A percentile compares a stretch with the other conserved stretches of the same genome.
These are phyloP conservation scores for Setaria italica DNA, from an alignment of 202 grass and related monocot genomes.

Conservation along the genomic window DNA sequence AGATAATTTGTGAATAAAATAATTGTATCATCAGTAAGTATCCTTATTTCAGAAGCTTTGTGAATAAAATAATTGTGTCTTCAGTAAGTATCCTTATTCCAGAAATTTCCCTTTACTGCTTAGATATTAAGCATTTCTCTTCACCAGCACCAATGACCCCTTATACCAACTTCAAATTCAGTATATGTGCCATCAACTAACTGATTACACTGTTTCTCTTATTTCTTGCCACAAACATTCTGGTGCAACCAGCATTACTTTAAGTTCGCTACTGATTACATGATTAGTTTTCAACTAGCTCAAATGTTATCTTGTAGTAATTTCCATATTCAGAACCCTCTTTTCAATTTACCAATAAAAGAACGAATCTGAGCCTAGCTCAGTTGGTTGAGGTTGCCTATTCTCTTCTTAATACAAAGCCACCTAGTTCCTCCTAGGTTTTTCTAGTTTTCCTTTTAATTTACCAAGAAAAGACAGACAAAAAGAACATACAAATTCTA, in stretches of 20 bases:
- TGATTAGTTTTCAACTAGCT: conserved; percentile 2
- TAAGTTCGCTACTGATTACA: background rate
- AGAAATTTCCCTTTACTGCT: conserved; percentile 20
- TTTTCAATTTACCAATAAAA: conserved; percentile 31
- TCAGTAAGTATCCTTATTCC: conserved; percentile 18
- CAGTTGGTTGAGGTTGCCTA: too few relatives aligned
- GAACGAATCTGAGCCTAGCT: too few relatives aligned
- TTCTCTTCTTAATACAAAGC: too few relatives aligned
- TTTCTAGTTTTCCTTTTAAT: background rate
- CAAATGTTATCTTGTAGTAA: conserved; percentile 22
- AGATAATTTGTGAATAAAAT: conserved; percentile 27
- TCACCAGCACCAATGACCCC: conserved; percentile 12
- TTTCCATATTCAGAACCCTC: background rate
- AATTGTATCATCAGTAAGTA: conserved; percentile 24
- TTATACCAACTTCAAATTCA: conserved; percentile 21
- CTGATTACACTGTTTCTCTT: background rate
- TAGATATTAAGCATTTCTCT: conserved; percentile 15
- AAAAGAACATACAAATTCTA: background rate
- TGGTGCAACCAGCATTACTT: conserved; percentile 12
- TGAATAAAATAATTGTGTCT: conserved; percentile 2
- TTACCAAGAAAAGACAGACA: conserved; percentile 21
- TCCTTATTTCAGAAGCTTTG: conserved; percentile 25
- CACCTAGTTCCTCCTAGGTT: too few relatives aligned
- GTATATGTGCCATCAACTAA: conserved; percentile 30
- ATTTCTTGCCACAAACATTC: conserved; percentile 9